Conservation (phyloP, 2,329 filamentous ascomycete species). For the Fusarium scirpi region DNA sequence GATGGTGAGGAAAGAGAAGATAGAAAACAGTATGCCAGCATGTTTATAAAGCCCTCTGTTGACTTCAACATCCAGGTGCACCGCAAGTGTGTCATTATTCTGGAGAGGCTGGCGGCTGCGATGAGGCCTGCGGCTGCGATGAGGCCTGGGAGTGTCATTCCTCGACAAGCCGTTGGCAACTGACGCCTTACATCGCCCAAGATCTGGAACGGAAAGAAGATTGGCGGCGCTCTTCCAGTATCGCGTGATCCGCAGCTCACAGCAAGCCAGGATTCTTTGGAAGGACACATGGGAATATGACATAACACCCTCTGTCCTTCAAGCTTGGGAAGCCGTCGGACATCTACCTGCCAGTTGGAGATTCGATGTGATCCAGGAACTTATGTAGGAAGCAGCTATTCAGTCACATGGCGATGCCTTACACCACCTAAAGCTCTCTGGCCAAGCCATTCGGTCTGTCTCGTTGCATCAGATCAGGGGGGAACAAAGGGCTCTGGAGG, state of each 20-base stretch:
- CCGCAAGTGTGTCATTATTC: no score
- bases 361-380: constrained; percentile 18
- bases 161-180: no score
- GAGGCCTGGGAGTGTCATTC: no score
- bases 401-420: constrained; percentile 40
- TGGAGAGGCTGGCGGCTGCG: no score
- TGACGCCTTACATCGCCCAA: constrained; percentile 4
- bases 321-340: constrained; percentile 34
- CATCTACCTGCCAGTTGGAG: background rate
- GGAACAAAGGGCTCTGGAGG: constrained; percentile 22
- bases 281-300: constrained; percentile 17
- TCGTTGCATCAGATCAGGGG: constrained; percentile 32
- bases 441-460: constrained; percentile 21
- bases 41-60: no score
- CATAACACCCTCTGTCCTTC: background rate
- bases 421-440: constrained; percentile 24
- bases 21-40: no score
- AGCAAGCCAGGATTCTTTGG: constrained; percentile 8
- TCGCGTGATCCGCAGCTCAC: background rate
- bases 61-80: no score
- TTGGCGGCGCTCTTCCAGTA: constrained; percentile 45
- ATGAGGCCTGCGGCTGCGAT: no score
- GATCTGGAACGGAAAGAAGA: constrained; percentile 49
- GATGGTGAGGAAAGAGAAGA: no score
- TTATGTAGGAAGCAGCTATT: constrained; percentile 9